phyloP scores from a whole-genome alignment of 805 yeast genomes.

The Danielozyma ontarioensis region DNA sequence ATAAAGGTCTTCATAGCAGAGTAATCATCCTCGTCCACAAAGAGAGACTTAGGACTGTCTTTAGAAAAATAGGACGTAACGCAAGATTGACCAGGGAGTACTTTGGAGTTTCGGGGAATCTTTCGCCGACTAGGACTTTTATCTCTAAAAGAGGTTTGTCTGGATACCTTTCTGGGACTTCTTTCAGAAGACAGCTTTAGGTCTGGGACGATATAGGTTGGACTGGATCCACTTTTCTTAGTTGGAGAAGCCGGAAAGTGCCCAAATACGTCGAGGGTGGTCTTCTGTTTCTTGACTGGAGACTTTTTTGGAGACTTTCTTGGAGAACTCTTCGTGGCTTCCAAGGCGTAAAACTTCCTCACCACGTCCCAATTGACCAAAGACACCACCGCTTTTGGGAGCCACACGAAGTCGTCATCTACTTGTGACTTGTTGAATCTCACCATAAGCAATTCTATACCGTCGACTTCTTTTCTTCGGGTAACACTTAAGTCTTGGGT shows the following conservation, averaged over 20 bases:
- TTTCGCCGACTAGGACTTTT: background rate
- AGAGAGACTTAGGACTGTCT: too few relatives aligned
- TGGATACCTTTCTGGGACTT: too few relatives aligned
- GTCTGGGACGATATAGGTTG: too few relatives aligned
- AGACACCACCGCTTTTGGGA: conserved; percentile 15
- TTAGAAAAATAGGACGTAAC: conserved; percentile 10
- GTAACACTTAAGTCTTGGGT: conserved; percentile 3
- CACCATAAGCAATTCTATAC: conserved; percentile 13
- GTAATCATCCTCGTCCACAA: too few relatives aligned
- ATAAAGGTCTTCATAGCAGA: too few relatives aligned
- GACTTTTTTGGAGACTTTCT: conserved; percentile 5
- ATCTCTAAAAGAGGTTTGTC: background rate
- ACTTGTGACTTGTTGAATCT: conserved; percentile 10
- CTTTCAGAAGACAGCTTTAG: too few relatives aligned
- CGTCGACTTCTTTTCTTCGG: conserved; percentile 10
- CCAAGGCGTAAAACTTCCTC: conserved; percentile 6
- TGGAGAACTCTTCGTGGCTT: conserved; percentile 1
- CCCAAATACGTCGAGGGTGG: conserved; percentile 19
- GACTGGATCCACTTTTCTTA: background rate
- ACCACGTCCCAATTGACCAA: conserved; percentile 11
- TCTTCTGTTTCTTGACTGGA: conserved; percentile 17
- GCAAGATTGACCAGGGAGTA: conserved; percentile 13
- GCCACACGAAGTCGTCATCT: conserved; percentile 10
- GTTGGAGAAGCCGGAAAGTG: conserved; percentile 5
- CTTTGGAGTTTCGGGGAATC: conserved; percentile 3